These are phyloP conservation scores for Blumeria graminis DNA, from an alignment of 2,329 filamentous ascomycete species.

Conservation along the genomic window DNA sequence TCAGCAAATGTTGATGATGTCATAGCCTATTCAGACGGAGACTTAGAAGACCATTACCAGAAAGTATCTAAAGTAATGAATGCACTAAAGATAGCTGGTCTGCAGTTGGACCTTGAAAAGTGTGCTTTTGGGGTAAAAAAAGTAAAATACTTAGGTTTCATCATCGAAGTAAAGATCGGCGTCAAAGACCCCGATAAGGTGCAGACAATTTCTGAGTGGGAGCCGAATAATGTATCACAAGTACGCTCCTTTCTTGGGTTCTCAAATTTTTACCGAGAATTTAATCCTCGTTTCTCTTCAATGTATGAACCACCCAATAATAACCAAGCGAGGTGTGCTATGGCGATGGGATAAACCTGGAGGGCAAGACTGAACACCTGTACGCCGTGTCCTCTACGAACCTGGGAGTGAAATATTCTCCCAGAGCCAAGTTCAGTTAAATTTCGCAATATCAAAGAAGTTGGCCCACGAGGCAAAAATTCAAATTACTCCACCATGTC, in stretches of 20 bases:
- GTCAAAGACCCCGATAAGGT: not conserved
- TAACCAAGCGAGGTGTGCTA: not conserved
- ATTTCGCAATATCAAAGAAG: too few relatives aligned
- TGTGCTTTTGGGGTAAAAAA: not conserved
- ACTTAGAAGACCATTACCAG: not conserved
- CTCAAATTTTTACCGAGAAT: not conserved
- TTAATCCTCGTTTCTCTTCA: not conserved
- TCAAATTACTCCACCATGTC: too few relatives aligned
- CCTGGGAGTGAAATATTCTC: too few relatives aligned
- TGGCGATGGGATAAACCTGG: too few relatives aligned
- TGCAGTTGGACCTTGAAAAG: not conserved
- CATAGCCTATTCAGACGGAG: not conserved
- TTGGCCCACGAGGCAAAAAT: too few relatives aligned
- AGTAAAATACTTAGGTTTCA: not conserved
- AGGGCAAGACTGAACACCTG: too few relatives aligned
- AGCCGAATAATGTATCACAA: not conserved
- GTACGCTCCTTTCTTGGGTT: not conserved
- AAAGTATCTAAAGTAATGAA: not conserved
- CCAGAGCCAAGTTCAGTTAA: too few relatives aligned
- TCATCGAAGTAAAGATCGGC: not conserved
- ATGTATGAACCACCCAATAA: not conserved
- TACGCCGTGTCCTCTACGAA: too few relatives aligned
- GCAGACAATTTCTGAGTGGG: not conserved
- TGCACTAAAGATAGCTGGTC: not conserved
- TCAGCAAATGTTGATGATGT: constrained; percentile 1